These are phyloP conservation scores for Phytopythium mirpurense DNA, from an alignment of 352 stramenopile genomes.

Conservation along the genomic window DNA sequence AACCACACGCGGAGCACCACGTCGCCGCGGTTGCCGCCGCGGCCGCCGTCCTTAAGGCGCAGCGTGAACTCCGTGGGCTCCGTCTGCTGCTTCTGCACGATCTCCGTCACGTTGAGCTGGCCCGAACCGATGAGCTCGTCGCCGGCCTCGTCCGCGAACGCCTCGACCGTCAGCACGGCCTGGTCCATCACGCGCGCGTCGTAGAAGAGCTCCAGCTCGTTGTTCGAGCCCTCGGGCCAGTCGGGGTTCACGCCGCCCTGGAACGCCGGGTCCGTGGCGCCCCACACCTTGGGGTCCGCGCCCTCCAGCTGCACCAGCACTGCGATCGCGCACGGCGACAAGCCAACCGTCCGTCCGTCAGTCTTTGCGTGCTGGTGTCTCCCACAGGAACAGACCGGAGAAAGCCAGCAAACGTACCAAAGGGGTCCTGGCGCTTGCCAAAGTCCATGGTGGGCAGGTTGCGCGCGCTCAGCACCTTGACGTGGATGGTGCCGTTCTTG, in stretches of 20 bases:
- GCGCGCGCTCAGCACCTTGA: conserved; percentile 53
- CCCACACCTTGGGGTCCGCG: conserved; percentile 52
- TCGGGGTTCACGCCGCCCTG: conserved; percentile 54
- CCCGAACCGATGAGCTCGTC: conserved; percentile 73
- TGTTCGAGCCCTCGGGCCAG: conserved; percentile 65
- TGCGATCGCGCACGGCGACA: too few relatives aligned
- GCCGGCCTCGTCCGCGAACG: conserved; percentile 66
- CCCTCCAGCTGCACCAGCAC: conserved; percentile 68
- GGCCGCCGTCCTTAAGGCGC: conserved; percentile 41
- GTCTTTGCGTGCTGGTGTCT: too few relatives aligned
- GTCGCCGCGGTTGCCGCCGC: conserved; percentile 46
- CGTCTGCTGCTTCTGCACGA: conserved; percentile 36
- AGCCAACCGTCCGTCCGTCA: background rate
- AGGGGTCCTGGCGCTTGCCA: conserved; percentile 73
- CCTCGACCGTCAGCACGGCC: conserved; percentile 54
- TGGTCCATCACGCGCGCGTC: conserved; percentile 51
- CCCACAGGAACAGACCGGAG: too few relatives aligned
- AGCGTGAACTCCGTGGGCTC: conserved; percentile 34
- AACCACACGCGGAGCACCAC: conserved; percentile 68
- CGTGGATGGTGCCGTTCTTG: conserved; percentile 69
- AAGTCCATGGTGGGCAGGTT: conserved; percentile 77
- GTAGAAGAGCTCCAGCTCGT: conserved; percentile 81
- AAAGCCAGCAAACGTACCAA: conserved; percentile 26
- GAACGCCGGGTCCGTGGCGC: conserved; percentile 59
- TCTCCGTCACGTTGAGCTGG: conserved; percentile 36